These are phyloP conservation scores for Hyphopichia burtonii DNA, from an alignment of 1,139 yeast species.

Conservation along the genomic window DNA sequence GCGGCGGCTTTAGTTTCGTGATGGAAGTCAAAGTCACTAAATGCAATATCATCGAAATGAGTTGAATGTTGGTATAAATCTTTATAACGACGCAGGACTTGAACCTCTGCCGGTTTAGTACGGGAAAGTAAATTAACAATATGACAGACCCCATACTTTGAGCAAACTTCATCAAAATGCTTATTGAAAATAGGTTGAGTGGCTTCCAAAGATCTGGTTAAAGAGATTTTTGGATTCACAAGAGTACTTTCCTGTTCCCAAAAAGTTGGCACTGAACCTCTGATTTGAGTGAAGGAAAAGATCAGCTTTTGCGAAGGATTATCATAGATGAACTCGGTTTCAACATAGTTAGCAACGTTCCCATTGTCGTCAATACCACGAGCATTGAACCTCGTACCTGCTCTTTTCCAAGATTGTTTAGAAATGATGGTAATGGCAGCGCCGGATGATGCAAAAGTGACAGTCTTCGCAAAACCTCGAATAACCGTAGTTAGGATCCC, in stretches of 20 bases:
- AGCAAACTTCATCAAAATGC: slow-evolving; percentile 70
- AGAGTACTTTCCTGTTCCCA: slow-evolving; percentile 96
- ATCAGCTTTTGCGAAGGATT: slow-evolving; percentile 45
- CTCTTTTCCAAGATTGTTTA: slow-evolving; percentile 92
- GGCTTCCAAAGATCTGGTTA: slow-evolving; percentile 88
- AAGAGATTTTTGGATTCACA: slow-evolving; percentile 79
- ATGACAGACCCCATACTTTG: slow-evolving; percentile 83
- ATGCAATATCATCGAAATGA: slow-evolving; percentile 48
- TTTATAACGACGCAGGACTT: slow-evolving; percentile 66
- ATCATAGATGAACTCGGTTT: slow-evolving; percentile 78
- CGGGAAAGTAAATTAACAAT: slow-evolving; percentile 76
- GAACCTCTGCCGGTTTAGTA: slow-evolving; percentile 73
- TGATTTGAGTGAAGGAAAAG: slow-evolving; percentile 78
- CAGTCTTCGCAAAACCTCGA: slow-evolving; percentile 90
- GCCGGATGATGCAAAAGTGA: slow-evolving; percentile 48
- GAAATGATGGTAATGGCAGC: slow-evolving; percentile 81
- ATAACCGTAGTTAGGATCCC: slow-evolving; percentile 88
- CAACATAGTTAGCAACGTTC: slow-evolving; percentile 93
- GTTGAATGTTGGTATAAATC: slow-evolving; percentile 49
- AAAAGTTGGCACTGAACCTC: slow-evolving; percentile 95
- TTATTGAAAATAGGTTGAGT: slow-evolving; percentile 85
- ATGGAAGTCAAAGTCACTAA: slow-evolving; percentile 92
- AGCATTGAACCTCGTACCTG: slow-evolving; percentile 92
- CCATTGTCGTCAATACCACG: slow-evolving; percentile 97
- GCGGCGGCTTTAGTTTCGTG: slow-evolving; percentile 72